phyloP scores from a whole-genome alignment of 1,284 basidiomycete species.

The Thecaphora thlaspeos region DNA sequence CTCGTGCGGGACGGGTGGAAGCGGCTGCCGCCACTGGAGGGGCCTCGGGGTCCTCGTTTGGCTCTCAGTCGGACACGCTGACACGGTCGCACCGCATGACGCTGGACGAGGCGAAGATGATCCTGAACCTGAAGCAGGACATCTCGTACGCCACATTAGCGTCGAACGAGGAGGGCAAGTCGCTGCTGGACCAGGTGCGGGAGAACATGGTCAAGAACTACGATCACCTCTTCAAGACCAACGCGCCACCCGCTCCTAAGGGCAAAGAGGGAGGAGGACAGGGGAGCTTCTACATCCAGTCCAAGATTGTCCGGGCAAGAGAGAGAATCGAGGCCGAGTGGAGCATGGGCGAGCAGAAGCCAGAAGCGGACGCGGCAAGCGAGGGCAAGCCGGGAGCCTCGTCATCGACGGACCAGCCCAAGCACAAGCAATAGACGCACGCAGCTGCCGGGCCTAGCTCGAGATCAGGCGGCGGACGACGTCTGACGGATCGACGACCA shows the following conservation, averaged over 20 bases:
- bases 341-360: constrained; percentile 23
- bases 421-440: constrained; percentile 1
- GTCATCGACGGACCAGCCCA: neutral
- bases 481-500: too few species aligned
- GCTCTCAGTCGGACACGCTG: constrained; percentile 41
- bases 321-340: constrained; percentile 89
- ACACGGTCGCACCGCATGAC: constrained; percentile 85
- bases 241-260: constrained; percentile 61
- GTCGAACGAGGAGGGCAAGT: constrained; percentile 18
- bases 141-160: constrained; percentile 23
- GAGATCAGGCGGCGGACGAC: too few species aligned
- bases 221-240: constrained; percentile 87
- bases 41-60: constrained; percentile 51
- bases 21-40: constrained; percentile 68
- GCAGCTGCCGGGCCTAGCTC: neutral
- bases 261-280: constrained; percentile 51
- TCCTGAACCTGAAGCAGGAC: constrained; percentile 82
- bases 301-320: constrained; percentile 88
- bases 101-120: constrained; percentile 88
- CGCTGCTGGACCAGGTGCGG: constrained; percentile 33
- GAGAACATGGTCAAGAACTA: constrained; percentile 66
- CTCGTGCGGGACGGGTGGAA: constrained; percentile 71
- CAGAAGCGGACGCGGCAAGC: constrained; percentile 9
- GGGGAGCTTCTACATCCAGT: constrained; percentile 74
- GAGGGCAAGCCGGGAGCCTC: constrained; percentile 14